Conservation (phyloP, 306 rosid species). For the Coriaria nepalensis region DNA sequence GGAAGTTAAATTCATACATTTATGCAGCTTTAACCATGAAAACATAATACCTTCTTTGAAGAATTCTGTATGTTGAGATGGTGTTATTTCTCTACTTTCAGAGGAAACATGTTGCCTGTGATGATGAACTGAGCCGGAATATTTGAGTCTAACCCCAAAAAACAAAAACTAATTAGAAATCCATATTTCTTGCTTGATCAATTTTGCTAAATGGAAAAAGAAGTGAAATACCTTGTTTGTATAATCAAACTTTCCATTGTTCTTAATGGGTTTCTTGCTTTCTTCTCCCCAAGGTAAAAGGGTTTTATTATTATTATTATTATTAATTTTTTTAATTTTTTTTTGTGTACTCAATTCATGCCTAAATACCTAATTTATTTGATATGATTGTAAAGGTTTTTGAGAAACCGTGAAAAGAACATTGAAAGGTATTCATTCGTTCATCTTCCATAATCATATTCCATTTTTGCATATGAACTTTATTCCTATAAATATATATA, state of each 20-base stretch:
- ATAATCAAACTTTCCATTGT: constrained; percentile 8
- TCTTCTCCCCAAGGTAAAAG: constrained; percentile 1
- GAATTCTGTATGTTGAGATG: constrained; percentile 9
- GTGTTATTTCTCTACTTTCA: constrained; percentile 8
- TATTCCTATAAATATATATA: too few relatives aligned
- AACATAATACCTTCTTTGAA: constrained; percentile 17
- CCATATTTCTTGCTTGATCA: too few relatives aligned
- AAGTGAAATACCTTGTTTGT: constrained; percentile 10
- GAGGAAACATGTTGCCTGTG: constrained; percentile 16
- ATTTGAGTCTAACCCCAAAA: constrained; percentile 29
- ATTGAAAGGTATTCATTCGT: too few relatives aligned
- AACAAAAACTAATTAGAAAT: background rate
- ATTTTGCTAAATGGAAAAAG: background rate
- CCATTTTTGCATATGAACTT: too few relatives aligned
- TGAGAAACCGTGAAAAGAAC: too few relatives aligned
- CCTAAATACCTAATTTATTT: too few relatives aligned
- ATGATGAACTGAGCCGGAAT: constrained; percentile 21
- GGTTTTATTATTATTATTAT: too few relatives aligned
- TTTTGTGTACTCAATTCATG: too few relatives aligned
- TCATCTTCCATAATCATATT: too few relatives aligned
- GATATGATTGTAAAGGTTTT: too few relatives aligned
- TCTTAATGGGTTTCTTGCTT: background rate
- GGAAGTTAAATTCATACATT: background rate
- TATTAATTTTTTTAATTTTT: too few relatives aligned
- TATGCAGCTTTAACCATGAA: background rate